Evolutionary conservation across 805 yeast species (phyloP).

Genomic region (Kodamaea neixiangensis): DNA sequence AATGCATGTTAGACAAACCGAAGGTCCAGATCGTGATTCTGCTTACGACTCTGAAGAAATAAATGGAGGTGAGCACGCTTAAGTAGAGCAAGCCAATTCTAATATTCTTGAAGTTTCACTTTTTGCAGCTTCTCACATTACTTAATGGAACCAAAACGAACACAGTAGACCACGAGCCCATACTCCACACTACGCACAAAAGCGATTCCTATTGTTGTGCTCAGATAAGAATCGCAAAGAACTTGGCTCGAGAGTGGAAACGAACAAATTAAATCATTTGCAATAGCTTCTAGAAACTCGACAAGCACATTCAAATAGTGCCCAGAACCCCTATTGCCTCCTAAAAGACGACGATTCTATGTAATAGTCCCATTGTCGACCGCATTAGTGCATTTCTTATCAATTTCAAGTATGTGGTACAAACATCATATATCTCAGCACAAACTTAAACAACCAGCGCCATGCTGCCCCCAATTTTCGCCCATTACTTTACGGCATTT

Average conservation of each 20-base stretch:
- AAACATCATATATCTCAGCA: not conserved
- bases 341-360: not conserved
- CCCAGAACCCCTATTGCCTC: not conserved
- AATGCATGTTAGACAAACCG: too few relatives aligned
- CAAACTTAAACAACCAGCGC: not conserved
- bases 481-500: too few relatives aligned
- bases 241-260: constrained; percentile 23
- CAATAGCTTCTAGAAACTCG: constrained; percentile 26
- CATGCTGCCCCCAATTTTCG: not conserved
- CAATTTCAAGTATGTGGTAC: not conserved
- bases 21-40: too few relatives aligned
- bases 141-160: not conserved
- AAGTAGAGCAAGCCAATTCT: too few relatives aligned
- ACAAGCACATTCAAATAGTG: too few relatives aligned
- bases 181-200: not conserved
- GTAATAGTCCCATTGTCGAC: not conserved
- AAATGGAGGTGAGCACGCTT: too few relatives aligned
- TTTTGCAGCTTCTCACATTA: not conserved
- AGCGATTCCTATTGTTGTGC: constrained; percentile 17
- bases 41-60: too few relatives aligned
- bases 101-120: too few relatives aligned
- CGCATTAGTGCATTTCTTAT: not conserved
- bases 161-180: not conserved
- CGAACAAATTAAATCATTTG: too few relatives aligned
- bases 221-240: constrained; percentile 15